phyloP scores from a whole-genome alignment of 495 filamentous ascomycete species.

The Penicillium diatomitis region DNA sequence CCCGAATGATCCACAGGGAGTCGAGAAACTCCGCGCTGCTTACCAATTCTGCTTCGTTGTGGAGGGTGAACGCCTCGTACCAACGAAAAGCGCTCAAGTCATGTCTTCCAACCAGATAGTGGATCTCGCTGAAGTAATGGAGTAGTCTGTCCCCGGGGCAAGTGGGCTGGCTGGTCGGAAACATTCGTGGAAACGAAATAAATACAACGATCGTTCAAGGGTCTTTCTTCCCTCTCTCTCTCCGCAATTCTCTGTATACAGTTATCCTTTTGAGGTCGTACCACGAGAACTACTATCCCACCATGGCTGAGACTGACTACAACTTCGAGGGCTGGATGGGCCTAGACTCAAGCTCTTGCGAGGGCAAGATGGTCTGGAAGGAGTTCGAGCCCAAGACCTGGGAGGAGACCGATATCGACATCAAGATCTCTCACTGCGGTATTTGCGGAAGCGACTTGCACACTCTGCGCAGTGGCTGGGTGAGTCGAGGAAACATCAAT shows the following conservation, averaged over 20 bases:
- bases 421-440: conserved; percentile 37
- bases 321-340: conserved; percentile 84
- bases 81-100: no score
- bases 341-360: conserved; percentile 38
- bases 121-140: no score
- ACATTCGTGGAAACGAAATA: conserved; percentile 3
- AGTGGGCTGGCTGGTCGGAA: no score
- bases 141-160: not conserved
- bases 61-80: no score
- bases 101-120: no score
- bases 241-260: not conserved
- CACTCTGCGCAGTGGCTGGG: conserved; percentile 67
- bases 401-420: conserved; percentile 67
- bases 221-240: not conserved
- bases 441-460: conserved; percentile 57
- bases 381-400: conserved; percentile 72
- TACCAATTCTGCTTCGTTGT: conserved; percentile 8
- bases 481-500: conserved; percentile 8
- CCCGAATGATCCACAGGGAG: not conserved
- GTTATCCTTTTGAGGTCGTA: not conserved
- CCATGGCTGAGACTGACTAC: conserved; percentile 37
- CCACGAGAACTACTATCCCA: not conserved
- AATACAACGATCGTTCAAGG: not conserved
- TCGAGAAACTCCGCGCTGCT: conserved; percentile 3
- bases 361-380: conserved; percentile 76